A percentile compares a stretch with the other conserved stretches of the same genome.
These are phyloP conservation scores for Camellia oleifera DNA, from an alignment of 179 eudicot species.

Conservation along the genomic window DNA sequence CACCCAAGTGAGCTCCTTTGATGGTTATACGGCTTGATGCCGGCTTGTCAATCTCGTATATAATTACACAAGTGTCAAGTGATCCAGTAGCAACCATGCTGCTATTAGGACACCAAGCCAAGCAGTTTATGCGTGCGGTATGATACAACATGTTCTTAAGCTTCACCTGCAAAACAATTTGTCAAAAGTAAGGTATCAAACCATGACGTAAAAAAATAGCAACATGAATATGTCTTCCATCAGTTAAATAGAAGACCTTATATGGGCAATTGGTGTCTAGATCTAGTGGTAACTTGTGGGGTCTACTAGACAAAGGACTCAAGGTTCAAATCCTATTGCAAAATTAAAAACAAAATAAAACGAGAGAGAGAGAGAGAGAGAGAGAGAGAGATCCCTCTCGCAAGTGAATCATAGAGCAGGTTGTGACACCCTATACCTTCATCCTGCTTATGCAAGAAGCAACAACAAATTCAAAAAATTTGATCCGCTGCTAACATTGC, in stretches of 20 bases:
- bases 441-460: neutral
- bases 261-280: constrained; percentile 1
- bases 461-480: neutral
- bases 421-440: neutral
- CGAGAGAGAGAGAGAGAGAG: neutral
- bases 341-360: too few species aligned
- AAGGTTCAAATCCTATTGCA: neutral
- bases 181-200: neutral
- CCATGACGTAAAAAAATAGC: neutral
- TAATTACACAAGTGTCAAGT: constrained; percentile 76
- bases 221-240: neutral
- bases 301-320: neutral
- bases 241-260: neutral
- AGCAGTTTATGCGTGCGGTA: constrained; percentile 81
- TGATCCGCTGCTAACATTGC: neutral
- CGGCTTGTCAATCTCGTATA: constrained; percentile 71
- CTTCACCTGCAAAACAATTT: constrained; percentile 59
- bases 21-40: constrained; percentile 75
- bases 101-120: constrained; percentile 90
- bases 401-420: neutral
- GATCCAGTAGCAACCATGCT: constrained; percentile 88
- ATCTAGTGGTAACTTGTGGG: neutral
- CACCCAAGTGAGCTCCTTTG: constrained; percentile 88
- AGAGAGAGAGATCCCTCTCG: neutral
- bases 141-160: constrained; percentile 91